phyloP scores from a whole-genome alignment of 371 early-diverging fungal genomes.

The Zancudomyces culisetae region DNA sequence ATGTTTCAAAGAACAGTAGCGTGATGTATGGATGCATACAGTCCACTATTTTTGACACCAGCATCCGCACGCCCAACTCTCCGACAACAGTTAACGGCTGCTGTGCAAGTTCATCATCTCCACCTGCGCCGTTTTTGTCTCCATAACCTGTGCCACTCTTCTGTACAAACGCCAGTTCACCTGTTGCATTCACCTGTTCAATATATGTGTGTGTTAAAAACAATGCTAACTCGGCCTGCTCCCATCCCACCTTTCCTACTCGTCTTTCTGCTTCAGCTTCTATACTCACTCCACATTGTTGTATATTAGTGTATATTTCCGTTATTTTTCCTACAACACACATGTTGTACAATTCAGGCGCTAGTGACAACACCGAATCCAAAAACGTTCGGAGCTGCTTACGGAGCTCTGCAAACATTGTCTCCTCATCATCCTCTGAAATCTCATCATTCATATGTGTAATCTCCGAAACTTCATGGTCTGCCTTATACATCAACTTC shows the following conservation, averaged over 20 bases:
- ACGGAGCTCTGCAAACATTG: constrained; percentile 52
- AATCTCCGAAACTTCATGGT: constrained; percentile 19
- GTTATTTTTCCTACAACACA: constrained; percentile 13
- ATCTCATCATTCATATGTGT: constrained; percentile 23
- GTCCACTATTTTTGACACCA: constrained; percentile 12
- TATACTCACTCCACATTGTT: constrained; percentile 15
- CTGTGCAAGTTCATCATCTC: constrained; percentile 6
- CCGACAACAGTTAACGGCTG: background rate
- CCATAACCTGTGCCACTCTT: background rate
- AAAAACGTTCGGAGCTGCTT: constrained; percentile 27
- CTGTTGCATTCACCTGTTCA: constrained; percentile 20
- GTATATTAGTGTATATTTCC: constrained; percentile 18
- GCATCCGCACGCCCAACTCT: constrained; percentile 8
- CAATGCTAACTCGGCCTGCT: constrained; percentile 23
- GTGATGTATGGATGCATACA: constrained; percentile 19
- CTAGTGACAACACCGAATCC: constrained; percentile 19
- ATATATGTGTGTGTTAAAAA: constrained; percentile 21
- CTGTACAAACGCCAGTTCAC: constrained; percentile 13
- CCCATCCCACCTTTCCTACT: constrained; percentile 18
- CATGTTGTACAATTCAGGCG: constrained; percentile 16
- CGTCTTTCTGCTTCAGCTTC: constrained; percentile 8
- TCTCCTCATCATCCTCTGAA: constrained; percentile 61
- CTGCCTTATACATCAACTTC: constrained; percentile 81
- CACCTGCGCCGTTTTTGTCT: constrained; percentile 3
- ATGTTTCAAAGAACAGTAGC: constrained; percentile 20